Conservation (phyloP, 352 stramenopile genomes). For the Globisporangium camurandrum region DNA sequence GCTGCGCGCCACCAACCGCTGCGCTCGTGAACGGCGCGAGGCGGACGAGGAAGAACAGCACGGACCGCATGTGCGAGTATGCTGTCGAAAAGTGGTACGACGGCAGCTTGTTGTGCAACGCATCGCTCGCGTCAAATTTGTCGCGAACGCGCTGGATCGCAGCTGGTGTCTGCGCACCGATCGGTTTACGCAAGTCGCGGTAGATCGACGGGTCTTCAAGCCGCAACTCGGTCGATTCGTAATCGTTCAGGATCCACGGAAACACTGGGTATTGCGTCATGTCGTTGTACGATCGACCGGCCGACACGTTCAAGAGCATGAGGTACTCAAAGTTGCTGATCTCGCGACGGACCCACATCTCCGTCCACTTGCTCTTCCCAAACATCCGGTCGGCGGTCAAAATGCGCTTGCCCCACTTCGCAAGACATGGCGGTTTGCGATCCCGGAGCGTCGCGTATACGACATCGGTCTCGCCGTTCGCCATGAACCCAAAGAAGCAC, state of each 20-base stretch:
- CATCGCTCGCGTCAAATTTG: conserved; percentile 36
- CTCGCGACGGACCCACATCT: conserved; percentile 82
- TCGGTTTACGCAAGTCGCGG: conserved; percentile 95
- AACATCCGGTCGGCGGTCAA: conserved; percentile 68
- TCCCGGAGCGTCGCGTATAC: conserved; percentile 74
- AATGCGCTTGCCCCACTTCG: conserved; percentile 71
- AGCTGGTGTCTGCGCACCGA: conserved; percentile 85
- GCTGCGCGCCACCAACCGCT: conserved; percentile 17
- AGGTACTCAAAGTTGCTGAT: conserved; percentile 96
- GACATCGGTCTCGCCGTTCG: conserved; percentile 55
- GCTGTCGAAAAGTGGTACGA: conserved; percentile 66
- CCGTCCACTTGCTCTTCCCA: conserved; percentile 76
- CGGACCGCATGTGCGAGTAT: conserved; percentile 65
- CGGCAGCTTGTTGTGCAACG: conserved; percentile 44
- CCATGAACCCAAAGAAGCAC: conserved; percentile 66
- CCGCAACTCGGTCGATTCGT: conserved; percentile 90
- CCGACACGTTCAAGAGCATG: conserved; percentile 93
- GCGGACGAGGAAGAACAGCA: conserved; percentile 71
- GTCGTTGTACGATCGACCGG: conserved; percentile 95
- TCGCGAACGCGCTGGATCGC: conserved; percentile 33
- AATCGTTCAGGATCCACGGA: conserved; percentile 97
- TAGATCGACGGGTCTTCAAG: conserved; percentile 91
- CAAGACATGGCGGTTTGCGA: conserved; percentile 72
- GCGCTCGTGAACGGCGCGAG: conserved; percentile 60
- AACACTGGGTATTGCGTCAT: conserved; percentile 98